A percentile compares a stretch with the other conserved stretches of the same genome.
Evolutionary conservation across 2,329 filamentous ascomycete species (phyloP).

Genomic region (Arachnopeziza araneosa): DNA sequence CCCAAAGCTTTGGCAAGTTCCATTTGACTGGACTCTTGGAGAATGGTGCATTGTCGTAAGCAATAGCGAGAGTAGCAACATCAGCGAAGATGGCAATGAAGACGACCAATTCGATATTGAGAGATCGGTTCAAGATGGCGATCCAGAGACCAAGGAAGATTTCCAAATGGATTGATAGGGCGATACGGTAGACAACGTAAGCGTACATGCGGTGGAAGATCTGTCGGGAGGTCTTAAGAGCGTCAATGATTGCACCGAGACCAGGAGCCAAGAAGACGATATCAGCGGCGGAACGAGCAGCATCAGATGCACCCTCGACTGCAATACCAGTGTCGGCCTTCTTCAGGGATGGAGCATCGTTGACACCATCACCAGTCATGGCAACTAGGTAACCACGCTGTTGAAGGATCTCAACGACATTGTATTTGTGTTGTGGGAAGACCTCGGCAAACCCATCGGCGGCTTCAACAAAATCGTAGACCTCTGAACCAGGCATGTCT

Average conservation of each 20-base stretch:
- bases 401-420: slow-evolving; percentile 88
- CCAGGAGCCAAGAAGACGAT: slow-evolving; percentile 91
- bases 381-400: slow-evolving; percentile 90
- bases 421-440: slow-evolving; percentile 93
- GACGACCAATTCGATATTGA: slow-evolving; percentile 83
- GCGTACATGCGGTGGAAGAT: slow-evolving; percentile 98
- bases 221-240: slow-evolving; percentile 85
- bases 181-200: slow-evolving; percentile 93
- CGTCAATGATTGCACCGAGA: slow-evolving; percentile 87
- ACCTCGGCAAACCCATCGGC: slow-evolving; percentile 93
- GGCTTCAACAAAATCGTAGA: slow-evolving; percentile 93
- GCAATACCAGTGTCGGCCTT: slow-evolving; percentile 97
- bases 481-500: slow-evolving; percentile 89
- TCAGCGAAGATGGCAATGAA: slow-evolving; percentile 95
- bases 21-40: slow-evolving; percentile 85
- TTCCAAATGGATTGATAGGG: slow-evolving; percentile 83
- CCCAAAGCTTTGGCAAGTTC: slow-evolving; percentile 93
- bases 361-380: slow-evolving; percentile 96
- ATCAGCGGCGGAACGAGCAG: slow-evolving; percentile 84
- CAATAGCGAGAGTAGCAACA: slow-evolving; percentile 85
- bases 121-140: slow-evolving; percentile 74
- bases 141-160: slow-evolving; percentile 92
- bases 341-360: slow-evolving; percentile 87
- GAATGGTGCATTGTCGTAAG: slow-evolving; percentile 88
- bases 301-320: slow-evolving; percentile 86